Evolutionary conservation across 2,329 filamentous ascomycete species (phyloP).

Genomic region (Tolypocladium inflatum): DNA sequence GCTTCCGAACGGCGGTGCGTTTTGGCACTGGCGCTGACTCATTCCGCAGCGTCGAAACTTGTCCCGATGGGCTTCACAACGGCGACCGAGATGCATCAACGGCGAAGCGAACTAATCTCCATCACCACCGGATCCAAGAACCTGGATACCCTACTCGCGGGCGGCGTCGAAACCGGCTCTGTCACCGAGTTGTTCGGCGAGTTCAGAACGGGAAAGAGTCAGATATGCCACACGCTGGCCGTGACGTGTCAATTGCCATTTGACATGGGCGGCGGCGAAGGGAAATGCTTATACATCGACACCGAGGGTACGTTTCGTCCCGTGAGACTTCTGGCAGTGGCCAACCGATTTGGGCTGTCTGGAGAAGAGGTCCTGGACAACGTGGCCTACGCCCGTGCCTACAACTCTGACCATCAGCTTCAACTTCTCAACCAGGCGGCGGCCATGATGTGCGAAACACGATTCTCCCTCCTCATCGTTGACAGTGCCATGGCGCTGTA

Average conservation of each 20-base stretch:
- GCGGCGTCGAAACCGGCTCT: conserved; percentile 91
- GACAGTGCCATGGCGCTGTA: conserved; percentile 95
- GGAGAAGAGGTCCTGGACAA: conserved; percentile 98
- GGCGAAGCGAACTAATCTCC: conserved; percentile 92
- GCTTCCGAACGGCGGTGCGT: conserved; percentile 2
- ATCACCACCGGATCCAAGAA: conserved; percentile 98
- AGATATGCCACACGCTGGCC: conserved; percentile 96
- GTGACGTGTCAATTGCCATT: conserved; percentile 97
- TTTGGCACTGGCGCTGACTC: conserved; percentile 5
- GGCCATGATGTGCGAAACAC: conserved; percentile 98
- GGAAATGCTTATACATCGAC: conserved; percentile 97
- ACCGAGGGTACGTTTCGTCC: conserved; percentile 96
- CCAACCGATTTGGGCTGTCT: conserved; percentile 86
- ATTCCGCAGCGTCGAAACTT: conserved; percentile 70
- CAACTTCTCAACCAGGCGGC: conserved; percentile 91
- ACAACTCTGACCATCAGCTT: conserved; percentile 97
- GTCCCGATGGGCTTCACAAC: conserved; percentile 99
- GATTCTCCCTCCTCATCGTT: conserved; percentile 90
- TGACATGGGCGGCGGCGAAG: conserved; percentile 97
- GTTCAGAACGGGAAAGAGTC: conserved; percentile 95
- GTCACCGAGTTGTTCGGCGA: conserved; percentile 98
- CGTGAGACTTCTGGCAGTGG: conserved; percentile 81
- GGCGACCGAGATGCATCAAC: conserved; percentile 96
- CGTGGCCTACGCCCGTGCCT: conserved; percentile 93
- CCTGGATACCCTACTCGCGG: conserved; percentile 86